Base-by-base conservation (phyloP, 768 basidiomycete genomes). In the Tephrocybe sp. region DNA sequence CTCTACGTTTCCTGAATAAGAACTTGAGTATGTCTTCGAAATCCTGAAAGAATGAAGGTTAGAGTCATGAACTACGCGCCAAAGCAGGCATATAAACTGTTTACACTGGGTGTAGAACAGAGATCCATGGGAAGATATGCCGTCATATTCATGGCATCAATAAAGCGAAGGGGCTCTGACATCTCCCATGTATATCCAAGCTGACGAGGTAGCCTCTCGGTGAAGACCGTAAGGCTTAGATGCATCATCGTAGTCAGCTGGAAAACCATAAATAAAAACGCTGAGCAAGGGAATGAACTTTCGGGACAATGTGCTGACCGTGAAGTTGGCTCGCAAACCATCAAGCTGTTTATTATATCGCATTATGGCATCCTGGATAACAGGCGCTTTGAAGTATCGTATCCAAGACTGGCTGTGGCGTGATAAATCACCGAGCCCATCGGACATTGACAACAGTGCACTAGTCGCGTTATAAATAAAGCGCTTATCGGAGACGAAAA, bases 11-110 rank as follows among this genome's bases (percentile, higher is more conserved):
- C 4, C 54, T 30, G 12, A 55, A 51, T 8, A 51, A 3, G 23
- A 51, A 55, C 20, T 44, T 51, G n/a, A 51, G 25, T n/a, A 55
- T 32, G 10, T 55, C 54, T 23, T 39, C 39, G n/a, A 55, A 51
- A 18, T 55, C 54, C 54, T 55, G 34, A 15, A 14, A 15, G 34
- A 15, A 10, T 36, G 6, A 36, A 9, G 15, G 15, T 15, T 7
- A 7, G 34, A 36, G 15, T 9, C 11, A 4, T 4, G 6, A 36
- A n/a, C 4, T 10, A 36, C 11, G 15, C 7, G 15, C 9, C 4
- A n/a, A 36, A n/a, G 15, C n/a, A 36, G 6, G 5, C 7, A 12
- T 36, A 18, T 14, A 2, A 15, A 24, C 11, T 12, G 26, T 24
- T n/a, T 37, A 55, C 54, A 7, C 14, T 48, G 3, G 23, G 49